Percentiles rank a stretch among this genome's conserved stretches.
Conservation (phyloP, 768 basidiomycete genomes). For the Trametopsis cervina region DNA sequence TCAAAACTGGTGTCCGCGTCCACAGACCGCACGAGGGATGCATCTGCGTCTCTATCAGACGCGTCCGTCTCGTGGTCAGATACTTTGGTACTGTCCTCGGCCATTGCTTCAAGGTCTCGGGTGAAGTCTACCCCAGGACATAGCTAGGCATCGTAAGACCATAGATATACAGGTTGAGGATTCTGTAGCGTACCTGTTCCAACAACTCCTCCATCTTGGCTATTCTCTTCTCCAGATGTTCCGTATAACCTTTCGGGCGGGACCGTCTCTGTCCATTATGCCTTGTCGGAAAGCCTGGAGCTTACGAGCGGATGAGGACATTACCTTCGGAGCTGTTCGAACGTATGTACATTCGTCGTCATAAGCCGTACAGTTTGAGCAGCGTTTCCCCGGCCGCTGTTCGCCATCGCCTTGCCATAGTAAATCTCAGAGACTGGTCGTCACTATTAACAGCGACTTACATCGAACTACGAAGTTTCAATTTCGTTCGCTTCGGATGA, state of each 20-base stretch:
- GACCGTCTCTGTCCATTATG: neutral
- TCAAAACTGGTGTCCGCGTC: neutral
- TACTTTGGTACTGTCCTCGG: conserved; percentile 2
- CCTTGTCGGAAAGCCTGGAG: too few relatives aligned
- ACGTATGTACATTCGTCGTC: conserved; percentile 7
- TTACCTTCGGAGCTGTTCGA: conserved; percentile 4
- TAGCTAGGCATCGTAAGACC: neutral
- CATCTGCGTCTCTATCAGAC: neutral
- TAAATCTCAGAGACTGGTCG: neutral
- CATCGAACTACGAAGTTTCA: neutral
- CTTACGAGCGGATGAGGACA: neutral
- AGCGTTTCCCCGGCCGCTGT: neutral
- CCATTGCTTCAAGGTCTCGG: neutral
- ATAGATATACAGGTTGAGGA: neutral
- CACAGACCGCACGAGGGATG: neutral
- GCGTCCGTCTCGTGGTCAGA: neutral
- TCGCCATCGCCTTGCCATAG: conserved; percentile 6
- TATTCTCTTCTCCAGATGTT: conserved; percentile 3
- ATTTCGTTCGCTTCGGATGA: neutral
- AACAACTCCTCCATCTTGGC: conserved; percentile 5
- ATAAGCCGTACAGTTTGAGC: conserved; percentile 4
- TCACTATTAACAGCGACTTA: neutral
- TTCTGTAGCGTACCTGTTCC: neutral
- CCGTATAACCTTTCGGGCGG: neutral
- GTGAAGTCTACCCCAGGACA: conserved; percentile 4